Percentiles rank a stretch among this genome's conserved stretches.
Conservation (phyloP, 75 land plant genomes). For the Pinus taeda region DNA sequence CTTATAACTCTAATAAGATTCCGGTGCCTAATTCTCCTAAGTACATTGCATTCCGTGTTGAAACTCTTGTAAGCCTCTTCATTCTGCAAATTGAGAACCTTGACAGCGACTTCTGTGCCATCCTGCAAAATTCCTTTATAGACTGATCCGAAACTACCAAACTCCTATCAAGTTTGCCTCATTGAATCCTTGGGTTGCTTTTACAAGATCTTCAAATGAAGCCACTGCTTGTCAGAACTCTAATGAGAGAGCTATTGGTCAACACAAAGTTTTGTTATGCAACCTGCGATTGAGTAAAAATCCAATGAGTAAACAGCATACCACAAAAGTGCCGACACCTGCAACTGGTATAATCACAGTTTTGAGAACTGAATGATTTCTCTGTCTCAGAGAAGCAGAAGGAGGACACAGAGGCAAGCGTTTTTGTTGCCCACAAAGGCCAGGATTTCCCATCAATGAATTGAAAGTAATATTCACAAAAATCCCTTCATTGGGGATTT, state of each 20-base stretch:
- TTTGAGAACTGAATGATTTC: neutral
- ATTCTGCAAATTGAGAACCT: conserved; percentile 18
- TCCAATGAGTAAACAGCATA: neutral
- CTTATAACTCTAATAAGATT: conserved; percentile 18
- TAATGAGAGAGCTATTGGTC: neutral
- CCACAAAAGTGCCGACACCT: neutral
- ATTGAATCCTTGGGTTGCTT: conserved; percentile 17
- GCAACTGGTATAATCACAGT: neutral
- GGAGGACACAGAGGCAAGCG: neutral
- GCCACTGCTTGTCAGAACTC: neutral
- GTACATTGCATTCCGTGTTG: conserved; percentile 9
- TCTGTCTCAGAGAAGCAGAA: neutral
- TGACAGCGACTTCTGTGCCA: conserved; percentile 15
- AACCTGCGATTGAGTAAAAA: neutral
- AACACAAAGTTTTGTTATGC: neutral
- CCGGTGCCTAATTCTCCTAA: conserved; percentile 14
- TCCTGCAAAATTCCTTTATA: conserved; percentile 17
- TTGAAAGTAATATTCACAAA: conserved; percentile 8
- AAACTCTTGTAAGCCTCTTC: conserved; percentile 11
- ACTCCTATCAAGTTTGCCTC: conserved; percentile 8
- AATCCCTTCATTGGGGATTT: conserved; percentile 18
- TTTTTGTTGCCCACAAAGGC: conserved; percentile 2
- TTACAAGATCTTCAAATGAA: conserved; percentile 13
- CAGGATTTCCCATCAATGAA: conserved; percentile 1
- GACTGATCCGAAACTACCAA: conserved; percentile 16